Evolutionary conservation across 371 early-diverging fungal genomes (phyloP), one percentile per base, ranked within the genome.

Genomic region (Rhizopus stolonifer): DNA sequence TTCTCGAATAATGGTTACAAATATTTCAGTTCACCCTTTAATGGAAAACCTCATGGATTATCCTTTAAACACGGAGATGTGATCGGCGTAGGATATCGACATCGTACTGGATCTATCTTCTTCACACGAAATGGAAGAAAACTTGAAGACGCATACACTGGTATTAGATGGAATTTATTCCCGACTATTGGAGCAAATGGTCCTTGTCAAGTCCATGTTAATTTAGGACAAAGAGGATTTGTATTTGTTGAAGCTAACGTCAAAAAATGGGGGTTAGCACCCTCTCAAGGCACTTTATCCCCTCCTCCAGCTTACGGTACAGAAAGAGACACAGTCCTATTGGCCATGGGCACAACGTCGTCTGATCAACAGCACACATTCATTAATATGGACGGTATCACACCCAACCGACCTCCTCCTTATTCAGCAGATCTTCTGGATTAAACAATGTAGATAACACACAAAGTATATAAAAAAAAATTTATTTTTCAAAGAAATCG

Each of bases 241-340:
- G 80, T 78, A 10, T 79, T 89, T 70, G 83, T 90, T 11, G 90
- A 90, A 59, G 90, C 90, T 38, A 90, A 90, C 61, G 89, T 90
- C n/a, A 88, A 89, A 61, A 86, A 85, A 54, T 90, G 90, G 90
- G 90, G 90, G 0, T 65, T 90, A 15, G 90, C 88, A 0, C 89
- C 90, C 4, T 62, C 77, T 14, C 81, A 85, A 61, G 90, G 89
- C n/a, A 75, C 83, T 3, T 58, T 81, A 13, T 69, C 74, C 26
- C 89, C 90, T 11, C 89, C 90, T 26, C 84, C 81, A 4, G 84
- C 82, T 10, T 81, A 84, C 56, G 84, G 84, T 1, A 58, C 60
- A 3, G 84, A 82, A 52, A 67, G 70, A 29, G 84, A 72, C 38
- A 76, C 84, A 0, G 57, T 84, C 13, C 58, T 84, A 22, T 54